phyloP scores from a whole-genome alignment of 164 flowering plant species.

The Dillenia suffruticosa region DNA sequence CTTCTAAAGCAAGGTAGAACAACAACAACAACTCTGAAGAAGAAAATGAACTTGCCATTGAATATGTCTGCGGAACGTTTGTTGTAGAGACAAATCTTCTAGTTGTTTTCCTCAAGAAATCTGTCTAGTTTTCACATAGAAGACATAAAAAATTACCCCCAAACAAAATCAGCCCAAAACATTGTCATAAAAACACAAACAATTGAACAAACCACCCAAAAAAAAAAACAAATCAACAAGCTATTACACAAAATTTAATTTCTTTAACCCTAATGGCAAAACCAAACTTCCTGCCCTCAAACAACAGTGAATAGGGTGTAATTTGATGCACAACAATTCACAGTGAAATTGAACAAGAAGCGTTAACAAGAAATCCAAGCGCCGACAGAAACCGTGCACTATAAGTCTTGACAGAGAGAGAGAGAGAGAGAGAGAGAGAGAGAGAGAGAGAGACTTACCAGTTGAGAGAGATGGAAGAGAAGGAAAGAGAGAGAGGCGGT shows the following conservation, averaged over 20 bases:
- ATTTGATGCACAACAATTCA: too few species aligned
- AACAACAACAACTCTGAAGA: background rate
- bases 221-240: background rate
- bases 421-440: background rate
- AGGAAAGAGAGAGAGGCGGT: background rate
- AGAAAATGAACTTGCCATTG: conserved; percentile 38
- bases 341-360: too few species aligned
- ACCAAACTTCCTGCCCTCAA: background rate
- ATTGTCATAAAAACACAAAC: background rate
- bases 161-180: background rate
- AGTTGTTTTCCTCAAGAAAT: conserved; percentile 31
- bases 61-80: conserved; percentile 20
- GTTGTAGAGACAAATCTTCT: conserved; percentile 27
- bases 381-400: too few species aligned
- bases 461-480: background rate
- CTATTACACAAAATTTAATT: too few species aligned
- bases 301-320: background rate
- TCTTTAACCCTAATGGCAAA: background rate
- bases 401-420: background rate
- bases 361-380: too few species aligned
- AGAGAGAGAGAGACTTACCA: conserved; percentile 3
- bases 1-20: too few species aligned
- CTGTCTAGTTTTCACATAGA: conserved; percentile 47
- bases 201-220: background rate
- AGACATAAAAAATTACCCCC: conserved; percentile 13